Conservation (phyloP, 441 rosid genomes). For the Populus hybrid region DNA sequence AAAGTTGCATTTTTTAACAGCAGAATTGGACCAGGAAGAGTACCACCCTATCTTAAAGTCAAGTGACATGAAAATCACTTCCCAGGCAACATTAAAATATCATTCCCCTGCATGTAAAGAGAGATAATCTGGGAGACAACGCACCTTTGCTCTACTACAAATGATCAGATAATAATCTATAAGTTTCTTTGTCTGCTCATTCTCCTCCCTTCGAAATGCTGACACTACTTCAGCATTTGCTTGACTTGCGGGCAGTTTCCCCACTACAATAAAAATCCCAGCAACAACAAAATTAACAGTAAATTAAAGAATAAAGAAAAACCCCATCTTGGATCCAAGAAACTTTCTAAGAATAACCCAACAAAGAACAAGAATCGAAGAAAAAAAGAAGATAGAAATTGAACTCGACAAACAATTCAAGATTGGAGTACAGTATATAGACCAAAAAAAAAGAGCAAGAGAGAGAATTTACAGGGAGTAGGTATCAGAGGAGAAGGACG, state of each 20-base stretch:
- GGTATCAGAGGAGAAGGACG: conserved; percentile 57
- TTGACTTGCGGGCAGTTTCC: conserved; percentile 61
- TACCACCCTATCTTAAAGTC: neutral
- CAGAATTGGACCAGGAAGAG: neutral
- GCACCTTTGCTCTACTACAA: conserved; percentile 44
- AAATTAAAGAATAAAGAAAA: neutral
- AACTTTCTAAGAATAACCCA: neutral
- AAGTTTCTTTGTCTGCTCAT: conserved; percentile 38
- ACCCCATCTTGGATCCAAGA: neutral
- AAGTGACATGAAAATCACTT: neutral
- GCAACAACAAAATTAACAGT: neutral
- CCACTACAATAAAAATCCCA: conserved; percentile 41
- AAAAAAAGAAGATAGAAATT: neutral
- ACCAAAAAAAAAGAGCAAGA: neutral
- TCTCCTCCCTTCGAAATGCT: conserved; percentile 54
- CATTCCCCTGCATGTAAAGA: neutral
- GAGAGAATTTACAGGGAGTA: conserved; percentile 41
- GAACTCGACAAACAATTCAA: neutral
- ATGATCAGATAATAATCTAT: conserved; percentile 38
- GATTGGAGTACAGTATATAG: neutral
- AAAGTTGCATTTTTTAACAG: neutral
- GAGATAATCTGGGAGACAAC: neutral
- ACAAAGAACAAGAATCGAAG: neutral
- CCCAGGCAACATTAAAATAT: neutral
- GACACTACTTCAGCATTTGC: conserved; percentile 48